Evolutionary conservation across 768 basidiomycete genomes (phyloP).

Genomic region (Termitomyces sp.): DNA sequence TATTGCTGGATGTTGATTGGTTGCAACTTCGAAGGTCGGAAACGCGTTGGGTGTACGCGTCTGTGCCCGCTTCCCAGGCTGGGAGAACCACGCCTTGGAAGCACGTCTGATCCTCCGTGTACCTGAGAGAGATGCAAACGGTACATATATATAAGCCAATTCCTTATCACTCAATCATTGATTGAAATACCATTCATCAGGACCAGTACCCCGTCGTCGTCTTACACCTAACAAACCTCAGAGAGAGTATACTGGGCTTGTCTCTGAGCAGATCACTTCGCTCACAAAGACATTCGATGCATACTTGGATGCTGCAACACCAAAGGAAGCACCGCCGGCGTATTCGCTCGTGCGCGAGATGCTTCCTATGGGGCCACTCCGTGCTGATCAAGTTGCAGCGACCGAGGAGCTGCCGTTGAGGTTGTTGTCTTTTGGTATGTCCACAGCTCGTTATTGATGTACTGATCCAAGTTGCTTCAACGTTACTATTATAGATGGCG

Average conservation of each 20-base stretch:
- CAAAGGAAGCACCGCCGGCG: slow-evolving; percentile 18
- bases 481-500: slow-evolving; percentile 25
- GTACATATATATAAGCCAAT: neutral
- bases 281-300: slow-evolving; percentile 20
- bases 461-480: neutral
- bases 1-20: neutral
- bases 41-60: slow-evolving; percentile 31
- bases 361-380: slow-evolving; percentile 23
- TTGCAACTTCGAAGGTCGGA: slow-evolving; percentile 21
- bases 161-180: neutral
- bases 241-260: slow-evolving; percentile 10
- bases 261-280: slow-evolving; percentile 13
- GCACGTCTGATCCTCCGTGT: slow-evolving; percentile 28
- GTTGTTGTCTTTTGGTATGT: slow-evolving; percentile 30
- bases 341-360: slow-evolving; percentile 25
- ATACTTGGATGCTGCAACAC: slow-evolving; percentile 23
- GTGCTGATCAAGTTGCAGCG: slow-evolving; percentile 24
- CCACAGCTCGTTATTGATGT: neutral
- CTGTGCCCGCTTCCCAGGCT: slow-evolving; percentile 29
- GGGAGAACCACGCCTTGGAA: slow-evolving; percentile 28
- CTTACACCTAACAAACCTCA: slow-evolving; percentile 8
- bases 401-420: slow-evolving; percentile 22
- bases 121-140: slow-evolving; percentile 22
- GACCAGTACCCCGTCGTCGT: slow-evolving; percentile 1
- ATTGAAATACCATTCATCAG: neutral